A percentile compares a stretch with the other conserved stretches of the same genome.
phyloP scores from a whole-genome alignment of 2,329 filamentous ascomycete species.

The Nothomitra cinnamomea region DNA sequence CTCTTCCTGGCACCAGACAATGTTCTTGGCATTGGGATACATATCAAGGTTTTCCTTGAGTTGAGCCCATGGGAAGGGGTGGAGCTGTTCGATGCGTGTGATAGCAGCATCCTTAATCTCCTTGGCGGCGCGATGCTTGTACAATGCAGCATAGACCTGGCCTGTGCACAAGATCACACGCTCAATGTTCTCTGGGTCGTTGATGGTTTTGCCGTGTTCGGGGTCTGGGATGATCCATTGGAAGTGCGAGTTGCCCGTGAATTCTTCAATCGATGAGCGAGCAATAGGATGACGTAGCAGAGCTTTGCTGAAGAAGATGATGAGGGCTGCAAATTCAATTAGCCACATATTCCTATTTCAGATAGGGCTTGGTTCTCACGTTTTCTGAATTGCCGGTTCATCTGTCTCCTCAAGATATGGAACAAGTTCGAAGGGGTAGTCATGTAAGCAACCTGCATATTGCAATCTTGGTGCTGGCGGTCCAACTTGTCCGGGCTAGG shows the following conservation, averaged over 20 bases:
- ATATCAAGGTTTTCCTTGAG: conserved; percentile 90
- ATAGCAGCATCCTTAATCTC: conserved; percentile 82
- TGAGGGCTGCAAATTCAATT: conserved; percentile 42
- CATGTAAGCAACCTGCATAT: conserved; percentile 97
- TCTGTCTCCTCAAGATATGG: conserved; percentile 90
- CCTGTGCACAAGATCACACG: conserved; percentile 89
- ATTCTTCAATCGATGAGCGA: conserved; percentile 78
- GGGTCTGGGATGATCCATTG: conserved; percentile 90
- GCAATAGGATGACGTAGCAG: conserved; percentile 87
- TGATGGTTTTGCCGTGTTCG: conserved; percentile 64
- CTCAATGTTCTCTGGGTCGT: conserved; percentile 69
- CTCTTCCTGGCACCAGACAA: conserved; percentile 96
- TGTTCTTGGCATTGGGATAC: conserved; percentile 94
- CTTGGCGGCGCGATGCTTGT: conserved; percentile 79
- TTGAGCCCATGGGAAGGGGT: conserved; percentile 97
- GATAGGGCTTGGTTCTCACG: conserved; percentile 40
- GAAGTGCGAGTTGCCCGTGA: conserved; percentile 84
- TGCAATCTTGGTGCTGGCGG: conserved; percentile 97
- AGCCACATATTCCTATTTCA: not conserved
- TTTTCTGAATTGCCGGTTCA: conserved; percentile 98
- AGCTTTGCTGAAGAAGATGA: conserved; percentile 98
- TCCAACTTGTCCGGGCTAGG: conserved; percentile 76
- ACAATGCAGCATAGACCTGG: conserved; percentile 79
- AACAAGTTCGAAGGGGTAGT: conserved; percentile 93
- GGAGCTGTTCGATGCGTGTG: conserved; percentile 90